Percentiles rank a stretch among this genome's conserved stretches.
Conservation (phyloP, 192 early-diverging fungal species). For the Coemansia sp. region DNA sequence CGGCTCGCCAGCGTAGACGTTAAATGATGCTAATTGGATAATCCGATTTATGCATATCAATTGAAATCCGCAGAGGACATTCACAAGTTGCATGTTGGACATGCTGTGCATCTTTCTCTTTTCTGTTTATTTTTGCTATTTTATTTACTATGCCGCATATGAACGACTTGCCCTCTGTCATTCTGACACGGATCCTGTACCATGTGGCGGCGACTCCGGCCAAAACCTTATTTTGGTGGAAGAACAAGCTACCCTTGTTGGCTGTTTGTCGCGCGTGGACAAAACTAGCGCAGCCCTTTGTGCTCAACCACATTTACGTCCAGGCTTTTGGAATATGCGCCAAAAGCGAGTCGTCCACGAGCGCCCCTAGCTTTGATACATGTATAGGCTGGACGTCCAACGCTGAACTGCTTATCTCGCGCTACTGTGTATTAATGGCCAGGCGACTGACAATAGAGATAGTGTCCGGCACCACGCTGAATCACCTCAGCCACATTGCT, state of each 20-base stretch:
- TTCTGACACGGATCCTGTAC: not conserved
- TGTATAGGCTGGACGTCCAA: not conserved
- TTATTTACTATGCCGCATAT: not conserved
- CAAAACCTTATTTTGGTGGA: not conserved
- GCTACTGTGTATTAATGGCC: not conserved
- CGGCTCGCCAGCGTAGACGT: no score
- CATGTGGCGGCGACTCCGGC: not conserved
- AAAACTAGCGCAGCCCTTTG: not conserved
- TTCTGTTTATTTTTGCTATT: not conserved
- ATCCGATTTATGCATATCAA: no score
- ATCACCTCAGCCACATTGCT: not conserved
- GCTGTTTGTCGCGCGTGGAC: not conserved
- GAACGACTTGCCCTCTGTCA: not conserved
- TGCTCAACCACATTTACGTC: not conserved
- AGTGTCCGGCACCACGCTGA: not conserved
- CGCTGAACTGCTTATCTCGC: not conserved
- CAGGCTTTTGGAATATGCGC: not conserved
- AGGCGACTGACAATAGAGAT: not conserved
- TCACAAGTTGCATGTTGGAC: conserved; percentile 1
- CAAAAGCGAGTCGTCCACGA: no score
- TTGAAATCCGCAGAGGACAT: conserved; percentile 22
- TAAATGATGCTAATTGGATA: no score
- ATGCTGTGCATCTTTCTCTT: not conserved
- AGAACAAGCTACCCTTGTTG: not conserved
- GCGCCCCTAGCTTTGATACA: not conserved